Evolutionary conservation across 768 basidiomycete genomes (phyloP).

Genomic region (Boletus subparvulus): DNA sequence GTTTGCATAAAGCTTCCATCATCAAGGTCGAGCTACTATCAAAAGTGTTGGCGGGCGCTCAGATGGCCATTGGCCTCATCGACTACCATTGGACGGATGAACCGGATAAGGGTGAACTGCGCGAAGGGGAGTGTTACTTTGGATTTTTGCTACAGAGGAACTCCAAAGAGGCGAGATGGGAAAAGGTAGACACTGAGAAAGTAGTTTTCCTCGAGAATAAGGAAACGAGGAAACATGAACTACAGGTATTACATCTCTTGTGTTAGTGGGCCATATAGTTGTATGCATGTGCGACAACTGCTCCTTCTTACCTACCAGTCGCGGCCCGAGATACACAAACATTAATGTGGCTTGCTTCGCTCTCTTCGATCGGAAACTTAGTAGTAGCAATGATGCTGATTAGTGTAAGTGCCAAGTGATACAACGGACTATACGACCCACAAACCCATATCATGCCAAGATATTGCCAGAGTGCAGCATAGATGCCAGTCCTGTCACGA

Average conservation of each 20-base stretch:
- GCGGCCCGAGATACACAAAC: too few species aligned
- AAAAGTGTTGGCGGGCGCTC: background rate
- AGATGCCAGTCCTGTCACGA: too few species aligned
- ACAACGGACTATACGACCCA: too few species aligned
- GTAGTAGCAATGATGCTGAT: too few species aligned
- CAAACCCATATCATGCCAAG: too few species aligned
- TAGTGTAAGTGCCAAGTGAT: too few species aligned
- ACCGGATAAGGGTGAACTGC: background rate
- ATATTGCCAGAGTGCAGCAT: too few species aligned
- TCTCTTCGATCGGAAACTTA: too few species aligned
- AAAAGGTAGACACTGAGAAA: slow-evolving; percentile 2
- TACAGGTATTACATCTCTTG: background rate
- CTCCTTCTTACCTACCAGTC: too few species aligned
- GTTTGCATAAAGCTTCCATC: background rate
- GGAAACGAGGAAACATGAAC: background rate
- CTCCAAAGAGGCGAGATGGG: background rate
- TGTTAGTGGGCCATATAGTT: background rate
- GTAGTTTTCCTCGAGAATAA: background rate
- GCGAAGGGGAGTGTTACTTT: background rate
- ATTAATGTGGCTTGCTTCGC: too few species aligned
- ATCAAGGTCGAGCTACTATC: background rate
- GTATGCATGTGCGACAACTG: too few species aligned
- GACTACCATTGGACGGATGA: slow-evolving; percentile 3
- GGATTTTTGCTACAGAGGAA: slow-evolving; percentile 1
- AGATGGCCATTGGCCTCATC: background rate